Conservation (phyloP, 371 early-diverging fungal genomes). For the Parasitella parasitica region DNA sequence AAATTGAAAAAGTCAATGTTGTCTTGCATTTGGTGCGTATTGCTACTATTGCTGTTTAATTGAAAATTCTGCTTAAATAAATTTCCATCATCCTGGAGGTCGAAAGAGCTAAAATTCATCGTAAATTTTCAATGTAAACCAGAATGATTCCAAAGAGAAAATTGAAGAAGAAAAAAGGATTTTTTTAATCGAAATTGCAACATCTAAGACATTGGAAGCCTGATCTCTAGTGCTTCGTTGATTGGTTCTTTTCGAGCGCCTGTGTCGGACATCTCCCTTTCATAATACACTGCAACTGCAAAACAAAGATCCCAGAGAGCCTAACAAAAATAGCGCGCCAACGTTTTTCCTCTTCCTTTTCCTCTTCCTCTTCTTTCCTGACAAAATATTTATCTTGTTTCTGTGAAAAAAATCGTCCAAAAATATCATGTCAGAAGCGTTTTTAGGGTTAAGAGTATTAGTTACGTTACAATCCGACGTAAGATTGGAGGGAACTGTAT, state of each 20-base stretch:
- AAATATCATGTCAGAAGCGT: conserved; percentile 60
- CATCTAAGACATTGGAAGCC: neutral
- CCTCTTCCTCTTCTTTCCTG: neutral
- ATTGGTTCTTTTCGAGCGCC: conserved; percentile 4
- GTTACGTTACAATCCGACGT: conserved; percentile 49
- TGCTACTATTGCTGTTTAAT: conserved; percentile 1
- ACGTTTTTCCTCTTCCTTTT: neutral
- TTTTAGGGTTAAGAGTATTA: conserved; percentile 54
- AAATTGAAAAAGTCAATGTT: conserved; percentile 32
- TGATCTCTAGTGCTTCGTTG: neutral
- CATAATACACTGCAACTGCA: too few relatives aligned
- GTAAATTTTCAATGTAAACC: neutral
- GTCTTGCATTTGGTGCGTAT: neutral
- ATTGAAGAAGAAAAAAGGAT: neutral
- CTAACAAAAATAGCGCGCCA: neutral
- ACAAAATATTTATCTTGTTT: too few relatives aligned
- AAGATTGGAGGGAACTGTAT: conserved; percentile 52
- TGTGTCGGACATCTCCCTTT: neutral
- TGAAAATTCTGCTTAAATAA: conserved; percentile 19
- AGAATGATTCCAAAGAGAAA: neutral
- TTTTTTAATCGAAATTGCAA: neutral
- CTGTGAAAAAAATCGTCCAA: too few relatives aligned
- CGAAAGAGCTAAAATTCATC: conserved; percentile 32
- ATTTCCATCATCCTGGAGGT: conserved; percentile 19
- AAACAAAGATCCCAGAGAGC: too few relatives aligned